Evolutionary conservation across 768 basidiomycete species (phyloP), one percentile per base, ranked within the genome.

Genomic region (Termitomyces sp.): DNA sequence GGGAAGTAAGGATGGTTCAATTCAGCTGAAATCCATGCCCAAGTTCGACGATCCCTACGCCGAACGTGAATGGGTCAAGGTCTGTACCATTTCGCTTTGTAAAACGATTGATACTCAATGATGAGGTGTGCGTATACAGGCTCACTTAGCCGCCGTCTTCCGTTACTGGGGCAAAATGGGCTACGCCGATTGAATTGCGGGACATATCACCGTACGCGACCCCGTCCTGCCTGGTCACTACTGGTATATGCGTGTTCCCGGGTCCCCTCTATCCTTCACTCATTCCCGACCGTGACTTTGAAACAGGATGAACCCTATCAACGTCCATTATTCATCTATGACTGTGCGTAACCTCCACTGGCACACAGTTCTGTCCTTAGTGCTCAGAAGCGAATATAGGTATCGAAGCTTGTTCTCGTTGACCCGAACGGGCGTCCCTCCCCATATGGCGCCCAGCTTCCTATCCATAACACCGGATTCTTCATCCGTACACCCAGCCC

Each of bases 201-300:
- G 79, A 0, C 78, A 81, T 58, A 80, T 81, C 56, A 80, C 80
- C 25, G 74, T 79, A 33, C 72, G 78, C 31, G 74, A 65, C 36
- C 62, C 68, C 3, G 65, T 68, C 23, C 41, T 65, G 29, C 60
- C 64, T 40, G 66, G 62, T 13, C 60, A 68, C 38, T 68, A 66
- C 50, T 68, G 66, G 66, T 65, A 23, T 22, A 18, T 31, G 6
- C 27, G 9, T 3, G 32, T 11, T 3, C 31, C 31, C 3, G 6
- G 36, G 18, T 41, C n/a, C n/a, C 5, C 7, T 10, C 20, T 22
- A 7, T 23, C 1, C 31, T 36, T 27, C 20, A 7, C 6, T 20
- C 11, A 40, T 29, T 7, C 11, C 15, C 9, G 18, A 6, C 29
- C 32, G n/a, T n/a, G n/a, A n/a, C n/a, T n/a, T 18, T 10, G 31